Evolutionary conservation across 257 asterid genomes (phyloP).

Genomic region (Nicotiana undulata): DNA sequence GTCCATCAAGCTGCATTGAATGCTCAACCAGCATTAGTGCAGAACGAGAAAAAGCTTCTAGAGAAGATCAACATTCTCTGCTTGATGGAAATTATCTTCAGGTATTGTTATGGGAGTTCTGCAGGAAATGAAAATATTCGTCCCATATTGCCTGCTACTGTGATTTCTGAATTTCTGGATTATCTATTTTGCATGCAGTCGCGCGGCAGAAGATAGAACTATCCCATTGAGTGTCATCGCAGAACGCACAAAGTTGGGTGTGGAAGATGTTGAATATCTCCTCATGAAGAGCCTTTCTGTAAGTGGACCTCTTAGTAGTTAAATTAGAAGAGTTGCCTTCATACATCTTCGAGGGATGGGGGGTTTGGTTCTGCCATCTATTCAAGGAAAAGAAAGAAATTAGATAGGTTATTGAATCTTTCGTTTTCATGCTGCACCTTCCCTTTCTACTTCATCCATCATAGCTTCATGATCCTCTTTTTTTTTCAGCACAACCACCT

Average conservation of each 20-base stretch:
- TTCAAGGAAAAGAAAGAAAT: background rate
- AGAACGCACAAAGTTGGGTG: conserved; percentile 72
- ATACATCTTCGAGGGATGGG: background rate
- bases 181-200: conserved; percentile 47
- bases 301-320: conserved; percentile 24
- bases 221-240: conserved; percentile 75
- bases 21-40: conserved; percentile 82
- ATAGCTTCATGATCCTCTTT: background rate
- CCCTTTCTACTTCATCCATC: background rate
- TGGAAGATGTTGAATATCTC: conserved; percentile 90
- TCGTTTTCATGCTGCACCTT: background rate
- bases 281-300: conserved; percentile 98
- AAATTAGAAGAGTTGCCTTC: background rate
- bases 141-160: background rate
- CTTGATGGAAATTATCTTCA: conserved; percentile 92
- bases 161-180: background rate
- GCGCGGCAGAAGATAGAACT: conserved; percentile 89
- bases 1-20: conserved; percentile 77
- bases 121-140: background rate
- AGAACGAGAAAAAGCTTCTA: conserved; percentile 81
- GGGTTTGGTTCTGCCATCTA: background rate
- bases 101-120: conserved; percentile 29
- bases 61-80: conserved; percentile 97
- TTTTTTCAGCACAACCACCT: background rate
- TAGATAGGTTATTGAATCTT: background rate